Conservation (phyloP, 2,329 filamentous ascomycete genomes). For the Cladosporium velox region DNA sequence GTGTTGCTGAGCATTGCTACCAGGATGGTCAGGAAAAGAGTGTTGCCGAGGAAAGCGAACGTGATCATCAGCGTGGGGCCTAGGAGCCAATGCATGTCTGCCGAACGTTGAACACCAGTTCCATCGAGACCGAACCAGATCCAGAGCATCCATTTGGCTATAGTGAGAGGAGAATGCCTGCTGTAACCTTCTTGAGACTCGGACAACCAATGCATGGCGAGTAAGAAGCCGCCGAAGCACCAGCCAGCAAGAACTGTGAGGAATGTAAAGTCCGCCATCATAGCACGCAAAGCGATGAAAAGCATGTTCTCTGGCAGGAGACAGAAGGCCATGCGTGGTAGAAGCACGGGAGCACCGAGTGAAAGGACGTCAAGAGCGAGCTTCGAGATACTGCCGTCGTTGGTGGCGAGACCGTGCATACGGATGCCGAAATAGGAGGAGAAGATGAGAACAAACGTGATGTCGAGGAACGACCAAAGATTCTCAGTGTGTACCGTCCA, state of each 20-base stretch:
- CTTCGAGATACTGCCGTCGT: constrained; percentile 38
- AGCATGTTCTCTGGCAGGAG: constrained; percentile 81
- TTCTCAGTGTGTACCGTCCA: constrained; percentile 86
- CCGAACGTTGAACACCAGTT: constrained; percentile 58
- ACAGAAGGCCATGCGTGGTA: constrained; percentile 80
- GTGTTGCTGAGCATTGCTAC: constrained; percentile 86
- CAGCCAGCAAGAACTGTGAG: constrained; percentile 74
- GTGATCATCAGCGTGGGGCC: constrained; percentile 79
- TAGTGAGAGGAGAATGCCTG: constrained; percentile 58
- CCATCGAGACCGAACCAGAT: constrained; percentile 88
- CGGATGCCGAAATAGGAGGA: constrained; percentile 68
- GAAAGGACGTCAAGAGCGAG: constrained; percentile 73
- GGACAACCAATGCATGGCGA: constrained; percentile 77
- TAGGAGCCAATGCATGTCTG: constrained; percentile 75
- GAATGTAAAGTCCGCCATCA: constrained; percentile 84
- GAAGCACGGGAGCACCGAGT: constrained; percentile 73
- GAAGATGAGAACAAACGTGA: constrained; percentile 74
- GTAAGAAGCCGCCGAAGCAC: constrained; percentile 81
- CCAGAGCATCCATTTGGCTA: constrained; percentile 89
- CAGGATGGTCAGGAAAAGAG: constrained; percentile 82
- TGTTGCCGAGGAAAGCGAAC: constrained; percentile 85
- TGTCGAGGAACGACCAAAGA: constrained; percentile 83
- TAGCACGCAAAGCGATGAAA: constrained; percentile 76
- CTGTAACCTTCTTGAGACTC: constrained; percentile 53
- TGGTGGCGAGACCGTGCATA: constrained; percentile 61